Evolutionary conservation across 1,284 basidiomycete species (phyloP).

Genomic region (Austroboletus novae-zelandiae): DNA sequence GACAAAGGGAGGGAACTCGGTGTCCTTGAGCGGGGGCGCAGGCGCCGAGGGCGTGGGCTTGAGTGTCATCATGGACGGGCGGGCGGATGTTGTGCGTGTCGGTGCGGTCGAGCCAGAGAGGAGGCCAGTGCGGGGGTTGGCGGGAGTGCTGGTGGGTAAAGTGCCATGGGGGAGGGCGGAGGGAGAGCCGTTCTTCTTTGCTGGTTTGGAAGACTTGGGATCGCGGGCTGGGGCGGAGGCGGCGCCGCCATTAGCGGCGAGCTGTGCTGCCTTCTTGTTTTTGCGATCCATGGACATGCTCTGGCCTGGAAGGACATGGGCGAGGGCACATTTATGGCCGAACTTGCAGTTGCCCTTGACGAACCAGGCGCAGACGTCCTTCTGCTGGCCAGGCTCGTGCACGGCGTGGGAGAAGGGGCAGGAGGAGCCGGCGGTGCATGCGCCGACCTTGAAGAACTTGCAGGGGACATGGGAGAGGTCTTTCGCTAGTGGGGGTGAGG

Average conservation of each 20-base stretch:
- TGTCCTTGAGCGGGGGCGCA: conserved; percentile 72
- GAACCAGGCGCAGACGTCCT: conserved; percentile 95
- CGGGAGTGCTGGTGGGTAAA: conserved; percentile 8
- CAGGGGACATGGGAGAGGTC: conserved; percentile 97
- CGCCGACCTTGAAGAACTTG: conserved; percentile 95
- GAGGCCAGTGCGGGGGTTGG: conserved; percentile 42
- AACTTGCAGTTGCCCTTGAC: conserved; percentile 97
- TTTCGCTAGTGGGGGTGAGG: conserved; percentile 50
- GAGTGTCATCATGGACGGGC: conserved; percentile 63
- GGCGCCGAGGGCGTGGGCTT: conserved; percentile 75
- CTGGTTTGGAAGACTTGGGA: conserved; percentile 41
- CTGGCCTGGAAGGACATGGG: conserved; percentile 93
- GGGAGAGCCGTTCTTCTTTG: conserved; percentile 35
- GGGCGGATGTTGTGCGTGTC: conserved; percentile 46
- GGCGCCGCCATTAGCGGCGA: conserved; percentile 52
- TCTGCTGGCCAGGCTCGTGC: conserved; percentile 73
- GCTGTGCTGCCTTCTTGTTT: conserved; percentile 95
- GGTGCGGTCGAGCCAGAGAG: conserved; percentile 55
- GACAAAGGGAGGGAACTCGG: conserved; percentile 72
- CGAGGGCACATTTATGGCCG: conserved; percentile 94
- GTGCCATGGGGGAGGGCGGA: conserved; percentile 9
- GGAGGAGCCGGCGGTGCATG: conserved; percentile 90
- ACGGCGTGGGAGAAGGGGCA: conserved; percentile 89
- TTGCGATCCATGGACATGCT: conserved; percentile 95
- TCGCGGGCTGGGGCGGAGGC: conserved; percentile 31